A percentile compares a stretch with the other conserved stretches of the same genome.
Evolutionary conservation across 2,329 filamentous ascomycete genomes (phyloP).

Genomic region (Xylariaceae sp.): DNA sequence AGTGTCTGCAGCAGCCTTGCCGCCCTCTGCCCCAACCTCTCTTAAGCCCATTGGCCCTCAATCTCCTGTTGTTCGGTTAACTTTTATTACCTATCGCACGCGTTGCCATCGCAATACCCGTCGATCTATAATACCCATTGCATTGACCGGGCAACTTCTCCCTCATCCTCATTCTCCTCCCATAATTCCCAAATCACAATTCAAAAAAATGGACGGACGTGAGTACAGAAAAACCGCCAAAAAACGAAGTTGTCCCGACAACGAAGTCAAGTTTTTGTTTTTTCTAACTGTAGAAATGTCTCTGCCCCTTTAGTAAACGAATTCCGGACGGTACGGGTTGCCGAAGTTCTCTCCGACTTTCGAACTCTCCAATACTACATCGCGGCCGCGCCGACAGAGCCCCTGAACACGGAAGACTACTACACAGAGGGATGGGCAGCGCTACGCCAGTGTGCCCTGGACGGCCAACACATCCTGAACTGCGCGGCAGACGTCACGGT

Average conservation of each 20-base stretch:
- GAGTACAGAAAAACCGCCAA: conserved; percentile 21
- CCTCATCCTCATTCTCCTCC: not conserved
- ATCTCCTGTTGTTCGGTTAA: conserved; percentile 7
- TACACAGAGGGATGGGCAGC: conserved; percentile 59
- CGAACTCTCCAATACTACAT: conserved; percentile 58
- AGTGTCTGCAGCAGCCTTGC: conserved; percentile 24
- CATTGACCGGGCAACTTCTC: conserved; percentile 3
- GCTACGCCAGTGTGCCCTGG: conserved; percentile 56
- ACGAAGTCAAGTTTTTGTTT: not conserved
- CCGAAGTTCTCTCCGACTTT: conserved; percentile 58
- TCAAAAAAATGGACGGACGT: conserved; percentile 32
- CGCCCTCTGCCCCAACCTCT: conserved; percentile 16
- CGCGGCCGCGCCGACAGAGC: conserved; percentile 51
- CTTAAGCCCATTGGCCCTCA: conserved; percentile 9
- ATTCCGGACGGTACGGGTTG: conserved; percentile 54
- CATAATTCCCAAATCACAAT: conserved; percentile 10
- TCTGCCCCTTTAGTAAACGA: conserved; percentile 48
- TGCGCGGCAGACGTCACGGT: conserved; percentile 58
- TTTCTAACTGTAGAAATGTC: conserved; percentile 18
- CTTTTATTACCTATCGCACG: conserved; percentile 12
- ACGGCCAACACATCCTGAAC: conserved; percentile 61
- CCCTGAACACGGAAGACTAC: conserved; percentile 52
- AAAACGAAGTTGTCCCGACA: not conserved
- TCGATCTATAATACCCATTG: not conserved
- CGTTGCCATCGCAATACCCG: conserved; percentile 9